Evolutionary conservation across 2,329 filamentous ascomycete genomes (phyloP), one percentile per base, ranked within the genome.

Genomic region (Aspergillus vadensis): DNA sequence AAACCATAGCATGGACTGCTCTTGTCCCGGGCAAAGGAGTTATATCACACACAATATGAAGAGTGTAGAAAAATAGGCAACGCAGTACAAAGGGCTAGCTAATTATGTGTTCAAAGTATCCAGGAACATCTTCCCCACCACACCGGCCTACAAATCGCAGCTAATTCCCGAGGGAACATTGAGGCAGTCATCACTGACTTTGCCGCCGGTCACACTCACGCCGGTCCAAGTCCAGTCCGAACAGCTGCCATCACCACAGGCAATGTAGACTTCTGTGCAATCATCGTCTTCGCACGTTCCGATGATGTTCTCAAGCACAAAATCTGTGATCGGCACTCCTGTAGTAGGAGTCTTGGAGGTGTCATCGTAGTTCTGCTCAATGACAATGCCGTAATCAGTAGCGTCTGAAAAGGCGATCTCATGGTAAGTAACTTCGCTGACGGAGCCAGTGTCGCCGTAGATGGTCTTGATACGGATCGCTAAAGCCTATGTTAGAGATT

Each of bases 401-500:
- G 49, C 49, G 15, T 52, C 49, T 8, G 49, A 52, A 4, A 52
- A 52, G 30, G 49, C 49, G 12, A 52, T 52, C 30, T 52, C 49
- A 36, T 52, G 49, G 21, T 52, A 74, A 2, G 72, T 78, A 52
- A 69, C 70, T 32, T 70, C 72, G 49, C 65, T 61, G 8, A 74
- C 76, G 6, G 70, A 68, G 44, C 77, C 79, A 15, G 81, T 85
- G 4, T 79, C 79, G 55, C 76, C 80, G 47, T 74, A 80, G 25
- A 83, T 79, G 12, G 82, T 83, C 78, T 88, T 88, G 75, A 87
- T 81, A 59, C 85, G 83, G 54, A 86, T 77, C 5, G 49, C 49
- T 52, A 36, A 12, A 32, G 49, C 8, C 21, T 2, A 2, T 2
- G 9, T 52, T 19, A 52, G 25, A 2, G 1, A 9, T 7, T 15